Evolutionary conservation across 306 rosid genomes (phyloP).

Genomic region (Trifolium dubium): DNA sequence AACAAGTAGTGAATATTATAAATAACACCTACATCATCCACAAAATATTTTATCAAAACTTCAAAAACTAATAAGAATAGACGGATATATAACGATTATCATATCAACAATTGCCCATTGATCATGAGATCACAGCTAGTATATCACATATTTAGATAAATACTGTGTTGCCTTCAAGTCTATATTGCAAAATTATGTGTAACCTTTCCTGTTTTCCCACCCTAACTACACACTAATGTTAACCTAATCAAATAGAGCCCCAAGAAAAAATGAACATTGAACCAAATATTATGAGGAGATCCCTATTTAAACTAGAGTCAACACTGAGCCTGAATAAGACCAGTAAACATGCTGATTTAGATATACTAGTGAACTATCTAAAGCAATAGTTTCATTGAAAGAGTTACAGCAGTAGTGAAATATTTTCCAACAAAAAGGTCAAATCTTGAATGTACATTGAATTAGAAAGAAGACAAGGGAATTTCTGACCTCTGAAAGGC

Average conservation of each 20-base stretch:
- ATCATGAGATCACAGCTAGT: neutral
- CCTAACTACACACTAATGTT: neutral
- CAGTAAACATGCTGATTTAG: neutral
- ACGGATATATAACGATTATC: neutral
- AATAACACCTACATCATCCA: neutral
- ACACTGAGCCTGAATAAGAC: neutral
- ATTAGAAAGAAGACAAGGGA: conserved; percentile 18
- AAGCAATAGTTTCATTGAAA: conserved; percentile 2
- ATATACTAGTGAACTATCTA: conserved; percentile 2
- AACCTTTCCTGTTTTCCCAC: conserved; percentile 28
- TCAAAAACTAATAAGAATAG: conserved; percentile 3
- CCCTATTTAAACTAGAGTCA: conserved; percentile 1
- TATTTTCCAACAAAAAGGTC: conserved; percentile 8
- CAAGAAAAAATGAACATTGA: neutral
- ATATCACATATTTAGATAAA: neutral
- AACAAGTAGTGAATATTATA: neutral
- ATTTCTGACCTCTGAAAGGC: conserved; percentile 72
- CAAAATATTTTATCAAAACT: neutral
- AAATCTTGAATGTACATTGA: conserved; percentile 25
- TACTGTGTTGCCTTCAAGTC: conserved; percentile 22
- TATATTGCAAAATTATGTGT: neutral
- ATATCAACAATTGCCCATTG: neutral
- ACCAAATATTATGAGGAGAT: conserved; percentile 8
- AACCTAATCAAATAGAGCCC: neutral
- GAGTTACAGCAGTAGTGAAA: conserved; percentile 16